A percentile compares a stretch with the other conserved stretches of the same genome.
Evolutionary conservation across 345 rosid genomes (phyloP).

Genomic region (Euphorbia pulcherrima): DNA sequence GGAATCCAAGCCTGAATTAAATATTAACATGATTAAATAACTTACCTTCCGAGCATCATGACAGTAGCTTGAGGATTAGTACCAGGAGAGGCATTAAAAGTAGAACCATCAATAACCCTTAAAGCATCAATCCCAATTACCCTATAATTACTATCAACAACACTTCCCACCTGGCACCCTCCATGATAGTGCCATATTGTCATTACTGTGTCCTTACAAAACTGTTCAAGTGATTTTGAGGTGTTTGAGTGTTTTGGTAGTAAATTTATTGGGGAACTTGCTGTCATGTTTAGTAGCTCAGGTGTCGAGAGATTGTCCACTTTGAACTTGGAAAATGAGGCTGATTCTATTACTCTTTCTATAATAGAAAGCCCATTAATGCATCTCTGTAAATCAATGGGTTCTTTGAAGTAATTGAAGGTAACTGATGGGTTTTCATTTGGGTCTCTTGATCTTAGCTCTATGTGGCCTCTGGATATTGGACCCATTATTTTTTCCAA

Average conservation of each 20-base stretch:
- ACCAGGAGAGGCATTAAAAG: conserved; percentile 26
- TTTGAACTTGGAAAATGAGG: conserved; percentile 21
- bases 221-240: conserved; percentile 18
- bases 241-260: conserved; percentile 19
- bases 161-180: conserved; percentile 29
- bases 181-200: conserved; percentile 39
- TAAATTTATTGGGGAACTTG: conserved; percentile 21
- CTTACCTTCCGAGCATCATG: conserved; percentile 32
- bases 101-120: conserved; percentile 30
- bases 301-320: conserved; percentile 2
- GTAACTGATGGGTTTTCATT: conserved; percentile 27
- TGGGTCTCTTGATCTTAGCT: conserved; percentile 12
- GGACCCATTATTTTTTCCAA: conserved; percentile 27
- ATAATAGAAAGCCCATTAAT: conserved; percentile 22
- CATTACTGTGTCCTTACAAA: conserved; percentile 29
- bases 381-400: conserved; percentile 20
- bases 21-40: background rate
- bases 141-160: conserved; percentile 22
- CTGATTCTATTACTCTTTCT: conserved; percentile 16
- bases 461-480: conserved; percentile 24
- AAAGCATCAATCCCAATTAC: conserved; percentile 27
- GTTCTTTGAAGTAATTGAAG: conserved; percentile 31
- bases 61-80: conserved; percentile 34
- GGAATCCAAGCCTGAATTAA: too few species aligned
- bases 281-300: conserved; percentile 25